phyloP scores from a whole-genome alignment of 768 basidiomycete genomes.

The Phylloporus sp. region DNA sequence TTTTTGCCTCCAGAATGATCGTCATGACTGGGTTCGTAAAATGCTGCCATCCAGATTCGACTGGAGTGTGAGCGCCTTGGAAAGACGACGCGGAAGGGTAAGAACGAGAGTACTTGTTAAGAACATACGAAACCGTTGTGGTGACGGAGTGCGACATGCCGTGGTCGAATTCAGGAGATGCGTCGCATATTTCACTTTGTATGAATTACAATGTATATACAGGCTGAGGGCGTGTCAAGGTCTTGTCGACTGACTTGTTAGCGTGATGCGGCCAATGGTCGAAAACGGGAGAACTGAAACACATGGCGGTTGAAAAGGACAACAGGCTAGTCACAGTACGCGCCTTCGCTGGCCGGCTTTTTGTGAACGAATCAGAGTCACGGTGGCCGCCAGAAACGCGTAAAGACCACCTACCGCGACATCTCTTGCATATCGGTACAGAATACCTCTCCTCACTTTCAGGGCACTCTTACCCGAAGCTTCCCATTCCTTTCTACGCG shows the following conservation, averaged over 20 bases:
- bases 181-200: neutral
- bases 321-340: constrained; percentile 81
- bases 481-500: constrained; percentile 66
- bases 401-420: constrained; percentile 64
- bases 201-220: too few relatives aligned
- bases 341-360: constrained; percentile 80
- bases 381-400: neutral
- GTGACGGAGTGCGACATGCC: constrained; percentile 41
- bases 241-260: too few relatives aligned
- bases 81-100: constrained; percentile 35
- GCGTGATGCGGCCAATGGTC: too few relatives aligned
- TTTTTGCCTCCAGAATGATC: constrained; percentile 57
- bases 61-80: constrained; percentile 17
- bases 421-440: constrained; percentile 79
- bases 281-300: too few relatives aligned
- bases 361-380: constrained; percentile 7
- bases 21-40: constrained; percentile 65
- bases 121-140: constrained; percentile 49
- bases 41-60: constrained; percentile 66
- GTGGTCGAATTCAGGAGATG: neutral
- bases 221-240: too few relatives aligned
- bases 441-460: constrained; percentile 67
- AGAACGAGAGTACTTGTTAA: constrained; percentile 66
- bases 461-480: constrained; percentile 55
- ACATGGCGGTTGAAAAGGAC: too few relatives aligned